Conservation (phyloP, 2,329 filamentous ascomycete species). For the Penicillium sp. region DNA sequence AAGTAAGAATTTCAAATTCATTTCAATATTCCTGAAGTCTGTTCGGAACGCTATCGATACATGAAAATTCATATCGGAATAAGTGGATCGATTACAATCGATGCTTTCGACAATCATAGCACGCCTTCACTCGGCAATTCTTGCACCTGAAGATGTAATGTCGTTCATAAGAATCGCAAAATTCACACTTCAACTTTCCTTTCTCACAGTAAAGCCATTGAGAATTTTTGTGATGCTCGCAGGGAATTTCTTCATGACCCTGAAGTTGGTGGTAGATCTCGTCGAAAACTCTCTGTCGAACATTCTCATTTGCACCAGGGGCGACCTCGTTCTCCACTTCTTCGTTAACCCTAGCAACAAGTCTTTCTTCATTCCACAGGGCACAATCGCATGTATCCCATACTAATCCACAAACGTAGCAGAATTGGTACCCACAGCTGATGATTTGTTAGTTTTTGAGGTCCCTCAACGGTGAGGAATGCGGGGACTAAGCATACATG, state of each 20-base stretch:
- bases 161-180: neutral
- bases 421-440: constrained; percentile 3
- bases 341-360: constrained; percentile 2
- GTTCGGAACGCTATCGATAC: no score
- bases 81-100: neutral
- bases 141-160: neutral
- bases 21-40: no score
- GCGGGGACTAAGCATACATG: constrained; percentile 7
- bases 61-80: no score
- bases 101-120: neutral
- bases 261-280: constrained; percentile 3
- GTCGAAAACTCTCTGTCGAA: constrained; percentile 4
- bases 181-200: neutral
- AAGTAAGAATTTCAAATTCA: no score
- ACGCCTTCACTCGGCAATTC: neutral
- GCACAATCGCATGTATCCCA: neutral
- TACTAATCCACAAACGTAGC: neutral
- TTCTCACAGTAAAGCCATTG: constrained; percentile 10
- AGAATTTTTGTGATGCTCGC: constrained; percentile 9
- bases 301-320: neutral
- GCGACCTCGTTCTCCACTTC: constrained; percentile 9
- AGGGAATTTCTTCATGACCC: constrained; percentile 6
- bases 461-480: neutral
- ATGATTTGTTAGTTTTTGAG: constrained; percentile 19
- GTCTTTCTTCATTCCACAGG: constrained; percentile 10